Percentiles rank a stretch among this genome's conserved stretches.
These are phyloP conservation scores for Venustampulla echinocandica DNA, from an alignment of 495 filamentous ascomycete species.

Conservation along the genomic window DNA sequence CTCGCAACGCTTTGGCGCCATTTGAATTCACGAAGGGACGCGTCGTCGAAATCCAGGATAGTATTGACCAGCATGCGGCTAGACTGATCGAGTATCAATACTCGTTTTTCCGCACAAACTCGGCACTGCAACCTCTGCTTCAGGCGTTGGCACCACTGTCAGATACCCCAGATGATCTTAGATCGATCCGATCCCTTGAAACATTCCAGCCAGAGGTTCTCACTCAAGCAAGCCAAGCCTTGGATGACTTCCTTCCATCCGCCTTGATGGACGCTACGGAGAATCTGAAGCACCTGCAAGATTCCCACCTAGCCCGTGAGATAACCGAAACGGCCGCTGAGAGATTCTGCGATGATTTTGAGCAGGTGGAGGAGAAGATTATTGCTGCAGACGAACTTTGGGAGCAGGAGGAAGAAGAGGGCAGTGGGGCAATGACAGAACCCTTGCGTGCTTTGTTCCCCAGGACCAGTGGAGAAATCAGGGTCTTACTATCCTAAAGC, in stretches of 20 bases:
- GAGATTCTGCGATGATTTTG: slow-evolving; percentile 84
- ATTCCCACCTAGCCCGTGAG: slow-evolving; percentile 56
- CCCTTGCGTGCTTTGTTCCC: slow-evolving; percentile 55
- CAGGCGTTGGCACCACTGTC: slow-evolving; percentile 40
- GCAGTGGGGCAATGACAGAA: slow-evolving; percentile 26
- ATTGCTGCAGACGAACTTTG: slow-evolving; percentile 37
- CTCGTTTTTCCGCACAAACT: slow-evolving; percentile 59
- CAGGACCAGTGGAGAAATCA: slow-evolving; percentile 75
- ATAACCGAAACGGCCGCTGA: slow-evolving; percentile 80
- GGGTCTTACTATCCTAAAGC: slow-evolving; percentile 64
- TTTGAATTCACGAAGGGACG: slow-evolving; percentile 49
- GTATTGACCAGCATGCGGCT: slow-evolving; percentile 31
- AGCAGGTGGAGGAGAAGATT: slow-evolving; percentile 64
- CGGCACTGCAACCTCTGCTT: slow-evolving; percentile 65
- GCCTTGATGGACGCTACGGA: slow-evolving; percentile 87
- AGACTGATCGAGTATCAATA: slow-evolving; percentile 52
- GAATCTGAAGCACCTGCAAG: slow-evolving; percentile 64
- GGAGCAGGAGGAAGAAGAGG: slow-evolving; percentile 30
- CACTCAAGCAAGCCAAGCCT: slow-evolving; percentile 56
- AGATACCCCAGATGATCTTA: slow-evolving; percentile 31
- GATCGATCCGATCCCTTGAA: slow-evolving; percentile 42
- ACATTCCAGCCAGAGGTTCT: slow-evolving; percentile 58
- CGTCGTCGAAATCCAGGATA: slow-evolving; percentile 35
- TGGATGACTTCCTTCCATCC: slow-evolving; percentile 88
- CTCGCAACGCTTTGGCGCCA: slow-evolving; percentile 37